Conservation (phyloP, 371 early-diverging fungal genomes). For the Mucor mucedo region DNA sequence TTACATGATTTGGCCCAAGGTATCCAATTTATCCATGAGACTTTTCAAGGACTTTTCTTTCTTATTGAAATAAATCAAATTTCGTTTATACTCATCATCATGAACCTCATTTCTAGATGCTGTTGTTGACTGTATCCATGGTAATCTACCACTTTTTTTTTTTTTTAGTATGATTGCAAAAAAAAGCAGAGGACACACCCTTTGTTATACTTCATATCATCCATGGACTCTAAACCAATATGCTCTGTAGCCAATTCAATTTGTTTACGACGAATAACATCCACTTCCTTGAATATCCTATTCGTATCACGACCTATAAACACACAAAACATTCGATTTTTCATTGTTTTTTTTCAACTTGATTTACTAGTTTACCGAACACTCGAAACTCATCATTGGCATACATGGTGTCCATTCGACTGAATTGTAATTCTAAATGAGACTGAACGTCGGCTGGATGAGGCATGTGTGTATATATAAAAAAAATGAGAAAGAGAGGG, state of each 20-base stretch:
- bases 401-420: conserved; percentile 16
- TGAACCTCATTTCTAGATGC: background rate
- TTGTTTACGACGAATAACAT: conserved; percentile 28
- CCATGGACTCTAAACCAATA: conserved; percentile 20
- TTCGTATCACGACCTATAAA: conserved; percentile 21
- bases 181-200: background rate
- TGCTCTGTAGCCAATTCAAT: conserved; percentile 29
- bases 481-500: background rate
- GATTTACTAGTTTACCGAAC: conserved; percentile 15
- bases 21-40: conserved; percentile 20
- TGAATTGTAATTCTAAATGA: conserved; percentile 13
- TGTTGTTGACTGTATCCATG: background rate
- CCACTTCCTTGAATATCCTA: conserved; percentile 22
- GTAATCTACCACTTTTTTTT: background rate
- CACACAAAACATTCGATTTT: background rate
- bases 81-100: conserved; percentile 16
- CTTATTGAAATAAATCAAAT: conserved; percentile 12
- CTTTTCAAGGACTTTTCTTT: conserved; percentile 21
- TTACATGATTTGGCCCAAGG: conserved; percentile 24
- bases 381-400: conserved; percentile 20
- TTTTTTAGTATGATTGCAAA: too few species aligned
- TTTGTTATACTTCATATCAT: conserved; percentile 20
- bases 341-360: background rate
- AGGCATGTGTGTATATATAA: conserved; percentile 1
- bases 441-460: conserved; percentile 8